Conservation (phyloP, 345 rosid species). For the Eutrema heterophyllum region DNA sequence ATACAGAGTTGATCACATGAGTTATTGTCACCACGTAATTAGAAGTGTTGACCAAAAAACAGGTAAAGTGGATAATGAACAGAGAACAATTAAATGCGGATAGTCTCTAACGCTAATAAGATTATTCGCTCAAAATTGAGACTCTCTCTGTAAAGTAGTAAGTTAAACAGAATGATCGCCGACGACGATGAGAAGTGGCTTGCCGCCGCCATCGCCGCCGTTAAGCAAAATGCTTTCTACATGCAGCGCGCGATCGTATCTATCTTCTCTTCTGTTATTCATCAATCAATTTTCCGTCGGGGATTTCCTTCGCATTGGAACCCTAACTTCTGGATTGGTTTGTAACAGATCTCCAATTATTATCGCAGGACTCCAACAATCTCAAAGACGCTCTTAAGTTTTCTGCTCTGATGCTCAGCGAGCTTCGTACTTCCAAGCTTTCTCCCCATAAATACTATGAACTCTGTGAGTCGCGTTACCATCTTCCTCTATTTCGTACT, state of each 20-base stretch:
- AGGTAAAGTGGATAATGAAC: conserved; percentile 8
- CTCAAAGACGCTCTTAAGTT: conserved; percentile 89
- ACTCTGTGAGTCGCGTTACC: conserved; percentile 58
- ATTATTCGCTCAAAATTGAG: conserved; percentile 18
- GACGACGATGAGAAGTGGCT: conserved; percentile 98
- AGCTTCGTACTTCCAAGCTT: conserved; percentile 95
- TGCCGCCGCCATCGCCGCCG: conserved; percentile 79
- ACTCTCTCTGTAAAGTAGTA: neutral
- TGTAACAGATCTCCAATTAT: neutral
- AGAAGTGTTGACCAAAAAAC: neutral
- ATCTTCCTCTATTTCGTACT: conserved; percentile 20
- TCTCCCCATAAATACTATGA: conserved; percentile 95
- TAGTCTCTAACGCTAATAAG: neutral
- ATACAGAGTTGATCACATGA: neutral
- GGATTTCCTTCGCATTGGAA: neutral
- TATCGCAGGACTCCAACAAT: conserved; percentile 80
- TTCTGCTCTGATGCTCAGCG: conserved; percentile 98
- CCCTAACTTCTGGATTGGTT: conserved; percentile 28
- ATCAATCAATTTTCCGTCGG: conserved; percentile 12
- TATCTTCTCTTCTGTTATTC: neutral
- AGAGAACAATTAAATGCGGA: neutral
- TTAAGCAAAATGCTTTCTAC: conserved; percentile 91
- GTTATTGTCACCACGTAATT: neutral
- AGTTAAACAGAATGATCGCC: conserved; percentile 53
- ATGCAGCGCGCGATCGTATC: conserved; percentile 98